Base-by-base conservation (phyloP, 305 asterid species). In the Fraxinus baroniana region DNA sequence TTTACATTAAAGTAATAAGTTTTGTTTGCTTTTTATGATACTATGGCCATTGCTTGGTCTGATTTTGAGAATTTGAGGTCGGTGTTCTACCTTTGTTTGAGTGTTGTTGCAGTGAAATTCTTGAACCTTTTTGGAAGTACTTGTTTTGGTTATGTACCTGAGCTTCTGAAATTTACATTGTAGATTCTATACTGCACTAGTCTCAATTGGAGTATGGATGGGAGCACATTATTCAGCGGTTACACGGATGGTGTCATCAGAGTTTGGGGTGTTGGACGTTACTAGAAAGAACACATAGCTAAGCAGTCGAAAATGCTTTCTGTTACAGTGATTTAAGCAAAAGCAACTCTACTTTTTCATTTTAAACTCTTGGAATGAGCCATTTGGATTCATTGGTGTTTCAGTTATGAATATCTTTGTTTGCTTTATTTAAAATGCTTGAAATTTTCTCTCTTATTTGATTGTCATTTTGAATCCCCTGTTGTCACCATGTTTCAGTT, bases 151-250 rank as follows among this genome's bases (percentile, higher is more conserved):
- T 22, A 13, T 33, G 17, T 1, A 41, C 6, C 79, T 80, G 55
- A 41, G 30, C 1, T 28, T 36, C 46, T 8, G 85, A 79, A 22
- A 78, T 86, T 66, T 20, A 74, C 78, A 81, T 12, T 83, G 82
- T 79, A 91, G 93, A 85, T 90, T 24, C 83, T 87, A 30, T 86
- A 85, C 87, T 90, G 93, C 85, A 91, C 95, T 77, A 76, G 93
- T 73, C 88, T 91, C 80, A 89, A 64, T 87, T 91, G 91, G 93
- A 90, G 92, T 39, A 88, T 88, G 1, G 94, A 91, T 83, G 93
- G 93, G 55, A 89, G 91, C 89, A 91, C 91, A 17, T 90, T 89
- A 32, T 91, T 87, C 92, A 87, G 94, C 66, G 94, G 93, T 30
- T 89, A 87, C 74, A 89, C 93, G 0, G 93, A 89, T 76, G 93